phyloP scores from a whole-genome alignment of 805 yeast species.

The Metschnikowia proteae region DNA sequence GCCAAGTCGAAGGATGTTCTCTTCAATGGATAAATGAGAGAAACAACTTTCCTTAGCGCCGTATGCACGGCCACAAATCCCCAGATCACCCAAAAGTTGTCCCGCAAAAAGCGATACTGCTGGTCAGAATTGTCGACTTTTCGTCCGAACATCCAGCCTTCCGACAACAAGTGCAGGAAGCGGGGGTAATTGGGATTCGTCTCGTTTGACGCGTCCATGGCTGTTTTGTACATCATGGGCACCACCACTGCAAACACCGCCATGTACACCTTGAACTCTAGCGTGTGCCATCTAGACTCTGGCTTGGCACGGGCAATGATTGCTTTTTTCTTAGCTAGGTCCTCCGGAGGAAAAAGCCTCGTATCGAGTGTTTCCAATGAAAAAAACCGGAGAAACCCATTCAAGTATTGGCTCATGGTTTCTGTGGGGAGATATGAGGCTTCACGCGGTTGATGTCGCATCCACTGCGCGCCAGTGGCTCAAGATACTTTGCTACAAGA shows the following conservation, averaged over 20 bases:
- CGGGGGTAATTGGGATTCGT: conserved; percentile 67
- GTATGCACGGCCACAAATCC: conserved; percentile 55
- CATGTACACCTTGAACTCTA: conserved; percentile 70
- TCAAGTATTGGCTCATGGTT: conserved; percentile 6
- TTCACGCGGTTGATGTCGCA: neutral
- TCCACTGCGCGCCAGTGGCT: neutral
- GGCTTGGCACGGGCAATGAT: conserved; percentile 30
- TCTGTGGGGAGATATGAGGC: neutral
- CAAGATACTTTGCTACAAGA: neutral
- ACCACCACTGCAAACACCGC: conserved; percentile 62
- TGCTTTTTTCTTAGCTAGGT: conserved; percentile 28
- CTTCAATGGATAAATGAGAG: conserved; percentile 18
- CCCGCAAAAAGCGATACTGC: conserved; percentile 85
- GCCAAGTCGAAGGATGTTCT: conserved; percentile 65
- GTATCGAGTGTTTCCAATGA: conserved; percentile 51
- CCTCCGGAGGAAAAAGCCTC: conserved; percentile 42
- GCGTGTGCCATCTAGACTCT: conserved; percentile 67
- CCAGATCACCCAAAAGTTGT: conserved; percentile 64
- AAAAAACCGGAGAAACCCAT: conserved; percentile 34
- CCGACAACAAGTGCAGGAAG: conserved; percentile 56
- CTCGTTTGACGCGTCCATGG: conserved; percentile 74
- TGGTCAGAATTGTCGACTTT: conserved; percentile 89
- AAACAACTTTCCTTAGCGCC: conserved; percentile 39
- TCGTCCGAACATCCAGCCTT: conserved; percentile 89
- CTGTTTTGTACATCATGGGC: conserved; percentile 80